These are phyloP conservation scores for Solanum pinnatisectum DNA, from an alignment of 257 asterid species.

Conservation along the genomic window DNA sequence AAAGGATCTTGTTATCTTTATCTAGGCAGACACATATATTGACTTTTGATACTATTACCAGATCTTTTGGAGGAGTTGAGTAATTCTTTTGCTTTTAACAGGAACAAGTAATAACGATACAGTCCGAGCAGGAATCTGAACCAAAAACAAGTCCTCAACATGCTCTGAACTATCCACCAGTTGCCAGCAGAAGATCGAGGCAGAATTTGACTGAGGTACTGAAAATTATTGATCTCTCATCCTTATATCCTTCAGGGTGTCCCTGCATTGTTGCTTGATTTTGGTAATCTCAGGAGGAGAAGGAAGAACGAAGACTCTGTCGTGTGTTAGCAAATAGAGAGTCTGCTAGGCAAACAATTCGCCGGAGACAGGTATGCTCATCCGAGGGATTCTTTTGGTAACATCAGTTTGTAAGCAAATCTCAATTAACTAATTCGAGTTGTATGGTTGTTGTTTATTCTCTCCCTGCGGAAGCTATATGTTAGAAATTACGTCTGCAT, in stretches of 20 bases:
- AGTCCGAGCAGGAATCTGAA: constrained; percentile 1
- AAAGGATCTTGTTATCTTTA: background rate
- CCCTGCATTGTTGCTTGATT: background rate
- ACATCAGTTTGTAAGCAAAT: background rate
- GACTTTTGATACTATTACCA: background rate
- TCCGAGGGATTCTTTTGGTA: background rate
- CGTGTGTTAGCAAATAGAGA: constrained; percentile 85
- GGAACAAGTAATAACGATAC: constrained; percentile 15
- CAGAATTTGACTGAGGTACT: constrained; percentile 41
- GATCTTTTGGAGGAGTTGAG: constrained; percentile 5
- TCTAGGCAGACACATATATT: background rate
- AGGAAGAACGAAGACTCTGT: constrained; percentile 42
- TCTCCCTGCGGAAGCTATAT: background rate
- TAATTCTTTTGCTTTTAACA: constrained; percentile 14
- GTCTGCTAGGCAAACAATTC: constrained; percentile 84
- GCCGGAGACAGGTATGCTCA: constrained; percentile 62
- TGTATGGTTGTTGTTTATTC: background rate
- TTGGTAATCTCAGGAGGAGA: constrained; percentile 44
- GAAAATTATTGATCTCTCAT: background rate
- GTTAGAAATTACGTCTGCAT: background rate
- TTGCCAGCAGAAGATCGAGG: constrained; percentile 22
- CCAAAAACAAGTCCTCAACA: constrained; percentile 7
- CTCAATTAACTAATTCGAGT: background rate
- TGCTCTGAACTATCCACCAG: constrained; percentile 5
- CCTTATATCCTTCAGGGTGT: background rate